A percentile compares a stretch with the other conserved stretches of the same genome.
phyloP scores from a whole-genome alignment of 805 yeast genomes.

The Ogataea thermomethanolica region DNA sequence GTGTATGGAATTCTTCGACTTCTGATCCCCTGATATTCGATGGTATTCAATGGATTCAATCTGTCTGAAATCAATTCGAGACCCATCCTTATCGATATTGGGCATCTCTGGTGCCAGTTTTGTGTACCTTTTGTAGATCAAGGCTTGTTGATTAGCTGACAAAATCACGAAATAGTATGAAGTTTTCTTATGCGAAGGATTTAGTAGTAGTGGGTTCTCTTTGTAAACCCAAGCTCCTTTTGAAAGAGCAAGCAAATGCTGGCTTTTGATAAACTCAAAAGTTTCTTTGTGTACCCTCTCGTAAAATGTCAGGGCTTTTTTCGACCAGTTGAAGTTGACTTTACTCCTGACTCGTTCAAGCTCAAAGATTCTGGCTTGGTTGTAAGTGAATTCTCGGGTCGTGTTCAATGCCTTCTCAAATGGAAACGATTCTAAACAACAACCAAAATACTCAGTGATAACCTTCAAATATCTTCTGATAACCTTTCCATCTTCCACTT shows the following conservation, averaged over 20 bases:
- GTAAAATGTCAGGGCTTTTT: slow-evolving; percentile 46
- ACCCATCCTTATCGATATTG: slow-evolving; percentile 54
- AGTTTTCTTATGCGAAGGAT: slow-evolving; percentile 16
- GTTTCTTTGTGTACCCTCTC: slow-evolving; percentile 52
- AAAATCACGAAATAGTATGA: slow-evolving; percentile 51
- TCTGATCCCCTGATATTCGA: slow-evolving; percentile 40
- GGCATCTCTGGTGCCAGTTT: slow-evolving; percentile 48
- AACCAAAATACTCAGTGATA: slow-evolving; percentile 30
- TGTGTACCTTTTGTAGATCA: slow-evolving; percentile 58
- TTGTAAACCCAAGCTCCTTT: slow-evolving; percentile 81
- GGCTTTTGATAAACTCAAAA: slow-evolving; percentile 68
- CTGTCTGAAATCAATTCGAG: slow-evolving; percentile 47
- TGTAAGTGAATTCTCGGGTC: slow-evolving; percentile 42
- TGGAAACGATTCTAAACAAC: slow-evolving; percentile 16
- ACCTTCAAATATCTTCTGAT: slow-evolving; percentile 44
- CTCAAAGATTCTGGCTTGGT: slow-evolving; percentile 53
- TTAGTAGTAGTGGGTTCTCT: slow-evolving; percentile 43
- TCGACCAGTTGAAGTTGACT: slow-evolving; percentile 40
- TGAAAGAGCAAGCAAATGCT: slow-evolving; percentile 65
- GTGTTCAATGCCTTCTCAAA: slow-evolving; percentile 46
- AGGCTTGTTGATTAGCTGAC: slow-evolving; percentile 61
- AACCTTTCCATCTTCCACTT: slow-evolving; percentile 48
- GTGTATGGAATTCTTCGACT: slow-evolving; percentile 45
- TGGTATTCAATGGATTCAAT: slow-evolving; percentile 49
- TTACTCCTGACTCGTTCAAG: slow-evolving; percentile 37